These are phyloP conservation scores for Xylaria hypoxylon DNA, from an alignment of 2,329 filamentous ascomycete species.

Conservation along the genomic window DNA sequence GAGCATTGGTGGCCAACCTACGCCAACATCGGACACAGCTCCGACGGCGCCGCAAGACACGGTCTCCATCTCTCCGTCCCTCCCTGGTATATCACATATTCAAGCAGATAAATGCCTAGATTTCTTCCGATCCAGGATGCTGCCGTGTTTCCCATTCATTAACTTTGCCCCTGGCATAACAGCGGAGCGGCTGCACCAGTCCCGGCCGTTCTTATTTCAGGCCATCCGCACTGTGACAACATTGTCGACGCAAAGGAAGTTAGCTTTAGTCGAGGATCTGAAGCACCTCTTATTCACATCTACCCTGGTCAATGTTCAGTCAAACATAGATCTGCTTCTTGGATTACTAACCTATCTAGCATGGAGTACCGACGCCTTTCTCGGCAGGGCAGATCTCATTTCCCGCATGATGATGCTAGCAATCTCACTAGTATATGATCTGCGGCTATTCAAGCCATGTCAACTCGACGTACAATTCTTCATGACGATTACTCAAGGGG, in stretches of 20 bases:
- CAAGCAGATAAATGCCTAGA: conserved; percentile 26
- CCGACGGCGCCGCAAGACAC: conserved; percentile 38
- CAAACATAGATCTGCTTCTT: conserved; percentile 52
- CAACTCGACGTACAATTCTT: conserved; percentile 47
- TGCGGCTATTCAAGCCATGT: conserved; percentile 51
- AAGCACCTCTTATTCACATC: conserved; percentile 49
- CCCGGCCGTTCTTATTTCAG: conserved; percentile 52
- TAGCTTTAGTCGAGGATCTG: conserved; percentile 47
- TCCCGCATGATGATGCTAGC: conserved; percentile 54
- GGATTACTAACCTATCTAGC: conserved; percentile 53
- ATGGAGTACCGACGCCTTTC: conserved; percentile 54
- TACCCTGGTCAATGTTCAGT: conserved; percentile 46
- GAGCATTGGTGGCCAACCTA: conserved; percentile 12
- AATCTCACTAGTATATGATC: conserved; percentile 53
- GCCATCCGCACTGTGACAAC: conserved; percentile 53
- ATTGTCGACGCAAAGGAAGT: conserved; percentile 48
- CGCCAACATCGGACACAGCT: conserved; percentile 30
- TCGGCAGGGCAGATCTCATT: conserved; percentile 47
- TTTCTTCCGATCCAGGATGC: conserved; percentile 51
- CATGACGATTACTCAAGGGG: conserved; percentile 50
- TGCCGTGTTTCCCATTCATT: conserved; percentile 53
- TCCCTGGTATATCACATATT: conserved; percentile 30
- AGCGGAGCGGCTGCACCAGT: conserved; percentile 48
- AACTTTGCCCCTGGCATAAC: conserved; percentile 47
- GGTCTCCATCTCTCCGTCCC: not conserved